phyloP scores from a whole-genome alignment of 129 eudicot species.

The Smallanthus sonchifolius region DNA sequence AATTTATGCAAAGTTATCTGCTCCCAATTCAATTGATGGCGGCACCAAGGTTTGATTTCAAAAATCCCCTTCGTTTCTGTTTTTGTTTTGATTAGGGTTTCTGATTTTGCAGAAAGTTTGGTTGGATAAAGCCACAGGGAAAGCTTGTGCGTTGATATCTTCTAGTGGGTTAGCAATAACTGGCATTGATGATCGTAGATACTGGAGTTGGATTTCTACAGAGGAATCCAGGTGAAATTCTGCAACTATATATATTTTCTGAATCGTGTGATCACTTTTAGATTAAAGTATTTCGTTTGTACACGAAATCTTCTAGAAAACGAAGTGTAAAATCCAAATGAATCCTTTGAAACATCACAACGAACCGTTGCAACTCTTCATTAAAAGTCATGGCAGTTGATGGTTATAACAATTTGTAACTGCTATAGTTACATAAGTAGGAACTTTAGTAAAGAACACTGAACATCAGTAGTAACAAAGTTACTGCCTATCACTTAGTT shows the following conservation, averaged over 20 bases:
- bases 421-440: no score
- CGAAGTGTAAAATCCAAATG: no score
- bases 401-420: no score
- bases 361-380: no score
- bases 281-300: no score
- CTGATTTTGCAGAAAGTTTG: constrained; percentile 63
- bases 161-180: constrained; percentile 74
- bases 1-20: constrained; percentile 53
- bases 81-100: not conserved
- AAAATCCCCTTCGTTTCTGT: not conserved
- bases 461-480: no score
- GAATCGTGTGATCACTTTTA: no score
- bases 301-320: no score
- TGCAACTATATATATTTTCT: not conserved
- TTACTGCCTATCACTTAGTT: no score
- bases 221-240: constrained; percentile 84
- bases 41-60: constrained; percentile 61
- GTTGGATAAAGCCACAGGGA: constrained; percentile 82
- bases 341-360: no score
- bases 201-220: constrained; percentile 69
- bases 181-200: constrained; percentile 90
- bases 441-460: no score
- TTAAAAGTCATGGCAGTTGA: no score
- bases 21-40: constrained; percentile 55
- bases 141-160: constrained; percentile 68